Conservation (phyloP, 257 asterid genomes). For the Nicotiana knightiana region DNA sequence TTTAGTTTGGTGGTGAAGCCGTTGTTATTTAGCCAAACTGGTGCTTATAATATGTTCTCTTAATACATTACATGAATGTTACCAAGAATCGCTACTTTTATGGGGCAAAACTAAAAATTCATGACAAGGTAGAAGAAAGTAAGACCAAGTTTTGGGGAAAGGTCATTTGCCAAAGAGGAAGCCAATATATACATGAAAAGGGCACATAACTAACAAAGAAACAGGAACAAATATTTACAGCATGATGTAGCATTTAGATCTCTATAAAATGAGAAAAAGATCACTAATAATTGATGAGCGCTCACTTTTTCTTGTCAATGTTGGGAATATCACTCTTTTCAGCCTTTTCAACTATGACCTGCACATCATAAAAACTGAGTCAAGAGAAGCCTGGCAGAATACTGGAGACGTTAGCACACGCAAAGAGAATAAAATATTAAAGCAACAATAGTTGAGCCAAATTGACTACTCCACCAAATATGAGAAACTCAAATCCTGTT, state of each 20-base stretch:
- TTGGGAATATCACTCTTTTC: slow-evolving; percentile 37
- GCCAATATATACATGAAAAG: background rate
- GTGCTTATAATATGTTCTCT: background rate
- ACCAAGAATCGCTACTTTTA: background rate
- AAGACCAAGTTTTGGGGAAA: background rate
- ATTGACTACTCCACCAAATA: background rate
- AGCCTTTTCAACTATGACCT: slow-evolving; percentile 43
- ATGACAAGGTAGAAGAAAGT: background rate
- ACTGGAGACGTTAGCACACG: background rate
- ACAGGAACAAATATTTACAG: background rate
- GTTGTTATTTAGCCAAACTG: background rate
- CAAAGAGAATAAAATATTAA: background rate
- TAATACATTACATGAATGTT: too few species aligned
- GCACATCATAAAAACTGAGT: background rate
- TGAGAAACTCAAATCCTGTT: background rate
- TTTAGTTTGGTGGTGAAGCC: background rate
- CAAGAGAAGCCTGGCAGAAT: background rate
- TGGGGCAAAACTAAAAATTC: background rate
- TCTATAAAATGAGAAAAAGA: background rate
- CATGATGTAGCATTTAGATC: background rate
- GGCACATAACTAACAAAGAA: background rate
- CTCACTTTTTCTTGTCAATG: slow-evolving; percentile 44
- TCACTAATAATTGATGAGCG: background rate
- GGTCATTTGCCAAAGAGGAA: background rate
- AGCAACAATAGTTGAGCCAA: background rate